Evolutionary conservation across 345 rosid genomes (phyloP), one percentile per base, ranked within the genome.

Genomic region (Salix dunnii): DNA sequence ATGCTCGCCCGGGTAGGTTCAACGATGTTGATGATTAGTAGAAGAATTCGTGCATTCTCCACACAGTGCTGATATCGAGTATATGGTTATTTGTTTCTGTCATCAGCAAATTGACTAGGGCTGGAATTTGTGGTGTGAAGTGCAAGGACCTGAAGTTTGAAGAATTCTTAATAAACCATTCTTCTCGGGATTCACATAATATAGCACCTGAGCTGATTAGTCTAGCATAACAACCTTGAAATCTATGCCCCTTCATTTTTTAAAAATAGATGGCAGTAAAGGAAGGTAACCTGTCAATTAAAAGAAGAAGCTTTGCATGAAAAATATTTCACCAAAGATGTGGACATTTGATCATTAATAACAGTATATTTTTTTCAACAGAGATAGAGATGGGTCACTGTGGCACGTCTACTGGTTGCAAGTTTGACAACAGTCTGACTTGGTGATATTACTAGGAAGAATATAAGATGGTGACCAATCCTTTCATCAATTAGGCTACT

Each of bases 391-490:
- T 78, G 21, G 87, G 64, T 74, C 75, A 61, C 21, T 68, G 62
- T 51, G 83, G 83, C 84, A 78, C 83, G 78, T 80, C 84, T 61
- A 64, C 72, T 74, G 83, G 87, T 80, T 80, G 70, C 80, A 61
- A 72, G 35, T 76, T 84, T 78, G 80, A 77, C 84, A 82, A 74
- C 80, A 68, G 55, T 55, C 64, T 40, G 66, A 61, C 76, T 72
- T 65, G n/a, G 27, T 38, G 70, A 76, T 74, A 35, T 69, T 76
- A 77, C 81, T 36, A 67, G 69, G 85, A 80, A 80, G 81, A 75
- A 74, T 36, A 48, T 53, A 55, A 64, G 84, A 84, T 35, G 78
- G 60, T n/a, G 79, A 67, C 81, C 35, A 65, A 67, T 77, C 62
- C 68, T 67, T 49, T 27, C 64, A 62, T 80, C 38, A 4, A 25